Evolutionary conservation across 225 moss, liverwort and hornwort genomes (phyloP), one percentile per base, ranked within the genome.

Genomic region (Physcomitrellopsis africana): DNA sequence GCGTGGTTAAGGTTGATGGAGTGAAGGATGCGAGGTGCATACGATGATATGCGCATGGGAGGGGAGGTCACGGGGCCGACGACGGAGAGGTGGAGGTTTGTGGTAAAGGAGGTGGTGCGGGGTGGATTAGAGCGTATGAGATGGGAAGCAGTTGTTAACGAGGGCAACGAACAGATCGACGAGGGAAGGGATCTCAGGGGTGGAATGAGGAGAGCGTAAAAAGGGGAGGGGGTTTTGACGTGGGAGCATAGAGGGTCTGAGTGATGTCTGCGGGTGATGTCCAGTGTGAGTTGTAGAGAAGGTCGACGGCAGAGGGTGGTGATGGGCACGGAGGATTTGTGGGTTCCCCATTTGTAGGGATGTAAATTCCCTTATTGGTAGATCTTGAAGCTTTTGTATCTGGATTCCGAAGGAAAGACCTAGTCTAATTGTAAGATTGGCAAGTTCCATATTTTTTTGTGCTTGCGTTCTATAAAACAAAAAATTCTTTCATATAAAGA

Each of bases 401-500:
- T 79, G 76, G 79, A 78, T 62, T 72, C 60, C 63, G 78, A 77
- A 37, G 32, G 32, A 37, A 74, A 8, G 73, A 41, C 79, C 74
- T 63, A 8, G 45, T 75, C 81, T 81, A 76, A 79, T 84, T 81
- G 81, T 84, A 81, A 84, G 76, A 87, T 79, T 81, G 63, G 56
- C 52, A 27, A 63, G 74, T 73, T 72, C 67, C 77, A 67, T 73
- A 62, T 51, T 80, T 83, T 24, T 79, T 74, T 69, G 76, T 79
- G 64, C 67, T 68, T 69, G 58, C 41, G n/a, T 37, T 37, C 32
- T 37, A 37, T 37, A 7, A 37, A 37, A 37, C 32, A 37, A 37
- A 37, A 2, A 2, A 37, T 37, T 37, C 32, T 37, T 37, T 37
- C 32, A 0, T 37, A 5, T 37, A 7, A 37, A 37, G 32, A 7